Conservation (phyloP, 345 rosid species). For the Nasturtium officinale region DNA sequence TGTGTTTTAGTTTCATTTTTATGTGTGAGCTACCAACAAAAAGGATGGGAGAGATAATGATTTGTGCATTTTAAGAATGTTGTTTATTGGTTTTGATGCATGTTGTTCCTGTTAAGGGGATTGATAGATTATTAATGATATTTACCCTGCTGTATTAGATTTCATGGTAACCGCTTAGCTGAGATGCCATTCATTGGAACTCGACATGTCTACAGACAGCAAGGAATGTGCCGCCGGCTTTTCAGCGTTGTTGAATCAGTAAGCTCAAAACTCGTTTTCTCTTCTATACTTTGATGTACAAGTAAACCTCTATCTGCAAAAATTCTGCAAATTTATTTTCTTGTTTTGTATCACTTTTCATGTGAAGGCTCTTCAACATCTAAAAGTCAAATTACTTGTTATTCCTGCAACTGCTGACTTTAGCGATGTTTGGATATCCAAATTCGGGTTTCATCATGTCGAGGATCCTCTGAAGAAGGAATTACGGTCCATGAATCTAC, state of each 20-base stretch:
- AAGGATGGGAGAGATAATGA: conserved; percentile 6
- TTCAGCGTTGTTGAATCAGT: conserved; percentile 72
- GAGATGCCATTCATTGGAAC: conserved; percentile 98
- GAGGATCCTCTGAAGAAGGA: conserved; percentile 56
- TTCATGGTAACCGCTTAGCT: conserved; percentile 75
- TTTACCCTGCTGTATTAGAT: conserved; percentile 49
- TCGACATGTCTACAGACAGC: conserved; percentile 77
- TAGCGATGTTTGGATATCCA: conserved; percentile 70
- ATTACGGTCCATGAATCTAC: conserved; percentile 65
- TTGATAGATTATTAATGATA: neutral
- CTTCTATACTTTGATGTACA: neutral
- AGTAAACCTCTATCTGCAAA: neutral
- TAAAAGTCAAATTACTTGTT: conserved; percentile 68
- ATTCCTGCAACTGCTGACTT: conserved; percentile 85
- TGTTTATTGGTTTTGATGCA: conserved; percentile 2
- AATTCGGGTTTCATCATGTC: conserved; percentile 67
- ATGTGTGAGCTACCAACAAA: neutral
- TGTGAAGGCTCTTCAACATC: conserved; percentile 62
- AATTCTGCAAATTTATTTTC: neutral
- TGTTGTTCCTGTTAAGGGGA: neutral
- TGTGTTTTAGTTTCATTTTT: neutral
- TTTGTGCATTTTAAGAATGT: conserved; percentile 2
- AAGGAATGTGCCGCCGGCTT: conserved; percentile 92
- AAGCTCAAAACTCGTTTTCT: conserved; percentile 38
- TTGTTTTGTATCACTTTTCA: neutral